phyloP scores from a whole-genome alignment of 495 filamentous ascomycete species.

The Hypoxylon fuscum region DNA sequence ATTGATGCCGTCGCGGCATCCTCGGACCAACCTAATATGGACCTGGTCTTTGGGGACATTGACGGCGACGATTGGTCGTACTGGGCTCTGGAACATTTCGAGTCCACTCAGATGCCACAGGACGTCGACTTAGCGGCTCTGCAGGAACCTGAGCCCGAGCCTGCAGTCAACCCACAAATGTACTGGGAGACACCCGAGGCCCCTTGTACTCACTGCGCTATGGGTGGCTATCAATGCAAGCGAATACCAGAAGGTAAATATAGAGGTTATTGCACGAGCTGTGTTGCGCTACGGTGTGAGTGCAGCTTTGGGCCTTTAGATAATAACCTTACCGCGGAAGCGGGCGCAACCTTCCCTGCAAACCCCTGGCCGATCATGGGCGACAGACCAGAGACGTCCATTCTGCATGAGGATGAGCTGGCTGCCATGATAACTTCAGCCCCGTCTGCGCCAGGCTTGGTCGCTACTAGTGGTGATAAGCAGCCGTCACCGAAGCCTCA shows the following conservation, averaged over 20 bases:
- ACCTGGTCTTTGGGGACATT: slow-evolving; percentile 55
- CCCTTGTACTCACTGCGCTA: slow-evolving; percentile 77
- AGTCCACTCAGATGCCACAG: slow-evolving; percentile 41
- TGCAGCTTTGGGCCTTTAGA: slow-evolving; percentile 69
- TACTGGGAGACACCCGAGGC: slow-evolving; percentile 51
- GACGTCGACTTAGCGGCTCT: slow-evolving; percentile 19
- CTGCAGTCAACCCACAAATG: slow-evolving; percentile 42
- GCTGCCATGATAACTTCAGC: slow-evolving; percentile 48
- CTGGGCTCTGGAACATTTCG: slow-evolving; percentile 60
- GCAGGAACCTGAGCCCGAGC: slow-evolving; percentile 10
- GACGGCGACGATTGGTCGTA: slow-evolving; percentile 59
- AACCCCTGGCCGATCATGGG: slow-evolving; percentile 58
- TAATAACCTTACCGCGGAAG: slow-evolving; percentile 38
- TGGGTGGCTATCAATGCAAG: slow-evolving; percentile 78
- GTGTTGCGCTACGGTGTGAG: slow-evolving; percentile 75
- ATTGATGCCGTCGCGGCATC: slow-evolving; percentile 25
- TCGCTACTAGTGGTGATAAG: slow-evolving; percentile 49
- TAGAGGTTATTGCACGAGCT: slow-evolving; percentile 77
- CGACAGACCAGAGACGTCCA: slow-evolving; percentile 52
- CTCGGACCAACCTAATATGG: slow-evolving; percentile 47
- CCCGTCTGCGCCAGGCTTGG: slow-evolving; percentile 62
- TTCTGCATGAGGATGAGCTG: slow-evolving; percentile 59
- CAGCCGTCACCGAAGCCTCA: slow-evolving; percentile 33
- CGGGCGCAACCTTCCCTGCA: slow-evolving; percentile 48
- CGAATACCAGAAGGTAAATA: slow-evolving; percentile 72